Conservation (phyloP, 2,329 filamentous ascomycete species). For the Plenodomus biglobosus region DNA sequence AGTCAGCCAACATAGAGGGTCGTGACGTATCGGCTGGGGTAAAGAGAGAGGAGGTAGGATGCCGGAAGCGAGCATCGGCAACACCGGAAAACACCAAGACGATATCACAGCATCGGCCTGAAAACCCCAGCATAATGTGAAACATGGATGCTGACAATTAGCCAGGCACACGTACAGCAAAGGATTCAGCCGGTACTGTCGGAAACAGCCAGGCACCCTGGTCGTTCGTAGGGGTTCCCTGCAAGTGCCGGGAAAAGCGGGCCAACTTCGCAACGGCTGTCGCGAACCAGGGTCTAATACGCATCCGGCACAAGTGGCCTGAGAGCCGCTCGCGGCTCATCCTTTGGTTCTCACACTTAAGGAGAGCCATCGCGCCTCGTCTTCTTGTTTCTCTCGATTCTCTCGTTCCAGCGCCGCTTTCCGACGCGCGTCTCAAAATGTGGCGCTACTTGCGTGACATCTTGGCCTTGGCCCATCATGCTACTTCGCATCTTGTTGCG, state of each 20-base stretch:
- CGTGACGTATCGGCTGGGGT: no score
- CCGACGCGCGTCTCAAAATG: conserved; percentile 89
- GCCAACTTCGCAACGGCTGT: conserved; percentile 25
- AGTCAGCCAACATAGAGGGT: no score
- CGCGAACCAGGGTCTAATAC: conserved; percentile 27
- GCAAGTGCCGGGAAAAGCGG: conserved; percentile 38
- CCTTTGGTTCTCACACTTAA: conserved; percentile 29
- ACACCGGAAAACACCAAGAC: not conserved
- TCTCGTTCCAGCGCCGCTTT: conserved; percentile 64
- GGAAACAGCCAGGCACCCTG: conserved; percentile 34
- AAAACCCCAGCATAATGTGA: conserved; percentile 29
- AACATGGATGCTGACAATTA: conserved; percentile 18
- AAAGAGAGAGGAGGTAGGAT: no score
- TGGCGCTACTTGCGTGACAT: conserved; percentile 70
- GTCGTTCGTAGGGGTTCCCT: conserved; percentile 38
- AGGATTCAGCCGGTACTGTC: conserved; percentile 24
- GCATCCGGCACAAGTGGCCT: conserved; percentile 20
- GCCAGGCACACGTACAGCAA: conserved; percentile 17
- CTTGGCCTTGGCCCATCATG: conserved; percentile 76
- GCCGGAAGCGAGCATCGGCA: no score
- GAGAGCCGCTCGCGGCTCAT: not conserved
- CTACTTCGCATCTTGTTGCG: conserved; percentile 85
- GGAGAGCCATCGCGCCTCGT: conserved; percentile 42
- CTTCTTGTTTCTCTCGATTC: conserved; percentile 49
- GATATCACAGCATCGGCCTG: conserved; percentile 13